phyloP scores from a whole-genome alignment of 768 basidiomycete genomes.

The Amanita pseudoporphyria region DNA sequence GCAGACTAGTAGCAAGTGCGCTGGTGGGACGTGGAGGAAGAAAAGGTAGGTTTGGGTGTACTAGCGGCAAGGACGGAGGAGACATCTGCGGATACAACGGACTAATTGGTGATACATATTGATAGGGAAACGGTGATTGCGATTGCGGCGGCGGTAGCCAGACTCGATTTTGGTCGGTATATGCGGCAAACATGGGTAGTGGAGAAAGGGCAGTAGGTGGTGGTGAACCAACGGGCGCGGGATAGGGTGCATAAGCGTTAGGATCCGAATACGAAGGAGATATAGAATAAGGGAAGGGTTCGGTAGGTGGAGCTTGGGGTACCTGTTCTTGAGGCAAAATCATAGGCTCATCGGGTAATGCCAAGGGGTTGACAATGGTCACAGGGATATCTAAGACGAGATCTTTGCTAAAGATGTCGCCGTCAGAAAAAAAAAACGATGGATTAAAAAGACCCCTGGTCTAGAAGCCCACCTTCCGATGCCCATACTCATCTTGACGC shows the following conservation, averaged over 20 bases:
- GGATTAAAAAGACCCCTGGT: background rate
- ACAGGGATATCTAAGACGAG: conserved; percentile 56
- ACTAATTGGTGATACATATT: conserved; percentile 21
- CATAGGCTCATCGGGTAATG: conserved; percentile 31
- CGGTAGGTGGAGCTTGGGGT: background rate
- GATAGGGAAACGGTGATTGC: conserved; percentile 21
- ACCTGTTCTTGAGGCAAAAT: conserved; percentile 16
- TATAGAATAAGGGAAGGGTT: background rate
- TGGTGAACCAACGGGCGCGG: conserved; percentile 14
- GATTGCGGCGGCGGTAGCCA: conserved; percentile 36
- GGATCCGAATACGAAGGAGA: conserved; percentile 2
- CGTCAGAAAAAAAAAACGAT: background rate
- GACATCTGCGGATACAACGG: background rate
- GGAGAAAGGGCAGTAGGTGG: conserved; percentile 26
- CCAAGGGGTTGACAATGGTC: conserved; percentile 52
- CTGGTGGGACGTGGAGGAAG: conserved; percentile 41
- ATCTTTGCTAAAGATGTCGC: conserved; percentile 47
- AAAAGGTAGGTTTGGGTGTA: conserved; percentile 12
- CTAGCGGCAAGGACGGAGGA: conserved; percentile 7
- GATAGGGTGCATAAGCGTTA: conserved; percentile 9
- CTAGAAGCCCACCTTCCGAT: conserved; percentile 45
- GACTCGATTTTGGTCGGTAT: conserved; percentile 36
- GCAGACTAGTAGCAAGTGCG: conserved; percentile 22
- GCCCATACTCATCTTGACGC: conserved; percentile 59
- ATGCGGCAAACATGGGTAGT: conserved; percentile 23